Percentiles rank a stretch among this genome's conserved stretches.
phyloP scores from a whole-genome alignment of 352 stramenopile species.

The Phytopythium helicoides region DNA sequence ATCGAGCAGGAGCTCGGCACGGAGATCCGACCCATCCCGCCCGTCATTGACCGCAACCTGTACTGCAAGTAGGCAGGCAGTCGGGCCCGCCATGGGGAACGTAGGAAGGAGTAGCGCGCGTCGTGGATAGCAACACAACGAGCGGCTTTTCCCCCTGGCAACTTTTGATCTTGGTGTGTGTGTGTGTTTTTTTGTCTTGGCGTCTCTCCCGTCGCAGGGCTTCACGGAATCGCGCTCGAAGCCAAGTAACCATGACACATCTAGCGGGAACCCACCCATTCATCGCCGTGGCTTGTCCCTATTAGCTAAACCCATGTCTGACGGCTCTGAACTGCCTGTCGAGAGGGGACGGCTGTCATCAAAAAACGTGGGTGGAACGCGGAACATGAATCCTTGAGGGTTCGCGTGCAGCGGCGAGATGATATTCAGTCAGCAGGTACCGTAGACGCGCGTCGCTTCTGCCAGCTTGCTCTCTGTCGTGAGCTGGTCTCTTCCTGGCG shows the following conservation, averaged over 20 bases:
- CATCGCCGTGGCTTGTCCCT: too few species aligned
- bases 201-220: too few species aligned
- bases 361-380: too few species aligned
- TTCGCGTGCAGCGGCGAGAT: neutral
- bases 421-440: neutral
- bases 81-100: neutral
- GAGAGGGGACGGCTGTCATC: too few species aligned
- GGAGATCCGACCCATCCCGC: slow-evolving; percentile 98
- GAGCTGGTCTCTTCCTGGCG: neutral
- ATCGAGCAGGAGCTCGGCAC: slow-evolving; percentile 99
- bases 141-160: neutral
- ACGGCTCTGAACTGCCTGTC: too few species aligned
- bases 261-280: too few species aligned
- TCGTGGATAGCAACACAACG: slow-evolving; percentile 4
- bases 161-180: slow-evolving; percentile 5
- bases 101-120: slow-evolving; percentile 2
- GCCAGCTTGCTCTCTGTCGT: neutral
- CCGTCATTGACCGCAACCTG: slow-evolving; percentile 97
- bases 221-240: too few species aligned
- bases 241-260: too few species aligned
- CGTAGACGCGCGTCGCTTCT: neutral
- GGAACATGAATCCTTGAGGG: too few species aligned
- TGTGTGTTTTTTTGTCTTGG: neutral
- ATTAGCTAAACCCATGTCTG: too few species aligned
- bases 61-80: slow-evolving; percentile 89